Base-by-base conservation (phyloP, 257 asterid genomes). In the Thymus quinquecostatus region DNA sequence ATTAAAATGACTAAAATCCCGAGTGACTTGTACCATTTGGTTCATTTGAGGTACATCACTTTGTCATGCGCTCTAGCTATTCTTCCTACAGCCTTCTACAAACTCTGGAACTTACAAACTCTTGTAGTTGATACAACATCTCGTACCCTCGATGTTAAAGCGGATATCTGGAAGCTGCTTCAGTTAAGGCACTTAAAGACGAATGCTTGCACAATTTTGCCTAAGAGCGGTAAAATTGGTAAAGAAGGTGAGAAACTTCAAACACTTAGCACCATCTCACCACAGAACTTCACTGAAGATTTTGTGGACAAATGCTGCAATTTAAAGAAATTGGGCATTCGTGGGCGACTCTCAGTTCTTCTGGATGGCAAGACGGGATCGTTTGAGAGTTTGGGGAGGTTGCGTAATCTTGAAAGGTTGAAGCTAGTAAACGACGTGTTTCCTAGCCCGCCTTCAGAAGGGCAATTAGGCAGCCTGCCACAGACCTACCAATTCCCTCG, bases 301-400 rank as follows among this genome's bases (percentile, higher is more conserved):
- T 76, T 83, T 36, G 66, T 87, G 11, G 70, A 68, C 36, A 72
- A 68, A 84, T 79, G 84, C 8, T 74, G 82, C n/a, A 75, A 80
- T 28, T 77, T 87, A 69, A 85, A 78, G 76, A 83, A 71, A 28
- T 47, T 87, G 72, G 91, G 89, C 14, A 79, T 87, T 66, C 85
- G 84, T 12, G 94, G 94, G 36, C 66, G 69, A 0, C 68, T 87
- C n/a, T 70, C 67, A 27, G 12, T 33, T 32, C 85, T 85, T 53
- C 2, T 85, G 54, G 83, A 85, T 2, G 60, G 68, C 33, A 68
- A 69, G 59, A 66, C 13, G 3, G 82, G 82, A 38, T 58, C 86
- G 3, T 83, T 86, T 12, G 84, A 81, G 27, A 76, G 80, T 55
- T 47, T 85, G 59, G 80, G 77, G 1, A 81, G 69, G 43, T 49